Percentiles rank a stretch among this genome's conserved stretches.
Conservation (phyloP, 108 stramenopile species). For the Nannochloropsis oceanica region DNA sequence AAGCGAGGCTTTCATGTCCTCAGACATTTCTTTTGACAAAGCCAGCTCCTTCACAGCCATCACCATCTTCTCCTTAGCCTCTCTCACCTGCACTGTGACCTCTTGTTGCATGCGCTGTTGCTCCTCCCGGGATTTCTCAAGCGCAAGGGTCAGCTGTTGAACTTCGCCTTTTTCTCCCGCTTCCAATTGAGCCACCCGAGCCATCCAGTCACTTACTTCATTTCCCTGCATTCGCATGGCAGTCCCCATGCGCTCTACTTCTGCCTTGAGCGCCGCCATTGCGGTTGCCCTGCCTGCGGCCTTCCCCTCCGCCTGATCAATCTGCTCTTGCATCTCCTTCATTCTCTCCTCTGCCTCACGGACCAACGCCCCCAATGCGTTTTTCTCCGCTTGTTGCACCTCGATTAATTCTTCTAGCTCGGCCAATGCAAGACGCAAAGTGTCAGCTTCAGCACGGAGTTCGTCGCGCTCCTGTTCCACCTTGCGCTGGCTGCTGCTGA, state of each 20-base stretch:
- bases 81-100: not conserved
- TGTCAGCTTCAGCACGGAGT: not conserved
- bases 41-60: not conserved
- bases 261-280: not conserved
- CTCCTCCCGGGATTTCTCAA: not conserved
- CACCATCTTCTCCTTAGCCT: not conserved
- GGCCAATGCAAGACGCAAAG: not conserved
- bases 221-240: not conserved
- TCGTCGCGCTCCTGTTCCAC: not conserved
- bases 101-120: not conserved
- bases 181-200: not conserved
- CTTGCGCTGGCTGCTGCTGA: not conserved
- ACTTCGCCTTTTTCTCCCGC: not conserved
- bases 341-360: not conserved
- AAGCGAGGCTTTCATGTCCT: not conserved
- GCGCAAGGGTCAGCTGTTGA: not conserved
- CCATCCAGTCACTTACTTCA: not conserved
- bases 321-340: not conserved
- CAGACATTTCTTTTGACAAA: not conserved
- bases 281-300: not conserved
- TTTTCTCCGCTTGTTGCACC: not conserved
- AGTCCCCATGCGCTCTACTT: not conserved
- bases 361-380: not conserved
- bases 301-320: not conserved
- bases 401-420: not conserved